Percentiles rank a stretch among this genome's conserved stretches.
These are phyloP conservation scores for Candida taoyuanica DNA, from an alignment of 805 yeast species.

Conservation along the genomic window DNA sequence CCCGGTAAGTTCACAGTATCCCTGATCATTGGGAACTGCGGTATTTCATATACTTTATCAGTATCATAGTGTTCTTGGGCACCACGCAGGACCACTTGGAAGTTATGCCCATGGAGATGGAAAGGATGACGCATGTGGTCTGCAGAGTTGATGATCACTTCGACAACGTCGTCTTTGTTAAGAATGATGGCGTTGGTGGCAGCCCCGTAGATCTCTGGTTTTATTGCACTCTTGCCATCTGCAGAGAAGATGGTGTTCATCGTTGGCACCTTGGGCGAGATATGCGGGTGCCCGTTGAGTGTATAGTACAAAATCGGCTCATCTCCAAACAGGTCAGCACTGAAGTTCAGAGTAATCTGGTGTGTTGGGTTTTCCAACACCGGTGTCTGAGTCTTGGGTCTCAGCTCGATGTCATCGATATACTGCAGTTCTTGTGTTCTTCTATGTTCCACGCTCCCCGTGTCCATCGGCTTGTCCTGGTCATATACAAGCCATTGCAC, in stretches of 20 bases:
- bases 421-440: conserved; percentile 23
- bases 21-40: conserved; percentile 56
- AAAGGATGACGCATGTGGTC: conserved; percentile 80
- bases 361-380: conserved; percentile 52
- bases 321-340: conserved; percentile 53
- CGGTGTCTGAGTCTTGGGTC: conserved; percentile 33
- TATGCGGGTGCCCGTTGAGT: conserved; percentile 59
- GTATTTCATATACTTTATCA: conserved; percentile 27
- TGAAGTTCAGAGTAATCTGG: conserved; percentile 46
- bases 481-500: conserved; percentile 51
- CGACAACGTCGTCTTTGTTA: conserved; percentile 59
- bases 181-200: conserved; percentile 62
- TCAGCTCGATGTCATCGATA: conserved; percentile 32
- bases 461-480: conserved; percentile 33
- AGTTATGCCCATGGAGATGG: conserved; percentile 72
- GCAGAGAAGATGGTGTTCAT: conserved; percentile 59
- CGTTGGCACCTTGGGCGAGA: conserved; percentile 69
- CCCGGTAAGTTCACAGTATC: conserved; percentile 71
- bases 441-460: conserved; percentile 33
- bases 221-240: conserved; percentile 42
- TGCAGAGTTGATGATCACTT: conserved; percentile 67
- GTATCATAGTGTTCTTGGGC: conserved; percentile 30
- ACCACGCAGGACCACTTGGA: conserved; percentile 55
- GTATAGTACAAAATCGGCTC: conserved; percentile 68
- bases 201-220: conserved; percentile 63